phyloP scores from a whole-genome alignment of 208 protist genomes.

The Porcisia hertigi region DNA sequence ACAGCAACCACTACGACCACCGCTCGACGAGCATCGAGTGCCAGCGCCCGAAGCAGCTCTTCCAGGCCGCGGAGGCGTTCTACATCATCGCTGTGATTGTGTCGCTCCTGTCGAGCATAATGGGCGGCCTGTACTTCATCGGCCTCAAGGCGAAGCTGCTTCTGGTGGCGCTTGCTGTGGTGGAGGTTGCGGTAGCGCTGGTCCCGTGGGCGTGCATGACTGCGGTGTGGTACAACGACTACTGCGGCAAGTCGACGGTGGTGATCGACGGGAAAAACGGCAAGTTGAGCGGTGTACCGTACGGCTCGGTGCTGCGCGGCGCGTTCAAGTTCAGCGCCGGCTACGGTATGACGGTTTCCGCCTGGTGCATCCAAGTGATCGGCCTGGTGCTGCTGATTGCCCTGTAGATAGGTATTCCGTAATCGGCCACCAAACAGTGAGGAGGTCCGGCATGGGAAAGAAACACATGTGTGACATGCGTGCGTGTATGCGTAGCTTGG shows the following conservation, averaged over 20 bases:
- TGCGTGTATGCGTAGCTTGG: background rate
- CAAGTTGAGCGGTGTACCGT: slow-evolving; percentile 31
- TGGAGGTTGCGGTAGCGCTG: slow-evolving; percentile 31
- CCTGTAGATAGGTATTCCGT: background rate
- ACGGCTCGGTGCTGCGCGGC: slow-evolving; percentile 26
- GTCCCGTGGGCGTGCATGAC: slow-evolving; percentile 66
- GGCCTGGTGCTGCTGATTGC: slow-evolving; percentile 33
- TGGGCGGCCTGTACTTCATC: slow-evolving; percentile 34
- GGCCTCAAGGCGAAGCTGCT: slow-evolving; percentile 28
- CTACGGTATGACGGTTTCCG: slow-evolving; percentile 41
- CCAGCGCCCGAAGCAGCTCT: slow-evolving; percentile 34
- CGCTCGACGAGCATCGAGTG: slow-evolving; percentile 18
- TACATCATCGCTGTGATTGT: slow-evolving; percentile 62
- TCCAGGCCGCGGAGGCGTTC: slow-evolving; percentile 56
- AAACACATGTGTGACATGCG: background rate
- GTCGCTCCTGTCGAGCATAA: slow-evolving; percentile 29
- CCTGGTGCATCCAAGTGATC: slow-evolving; percentile 47
- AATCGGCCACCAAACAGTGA: background rate
- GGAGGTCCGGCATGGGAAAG: background rate
- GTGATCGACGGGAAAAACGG: slow-evolving; percentile 9
- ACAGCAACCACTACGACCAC: slow-evolving; percentile 25
- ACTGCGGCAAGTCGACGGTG: slow-evolving; percentile 26
- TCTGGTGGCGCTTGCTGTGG: slow-evolving; percentile 29
- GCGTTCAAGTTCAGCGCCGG: slow-evolving; percentile 46
- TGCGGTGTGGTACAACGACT: slow-evolving; percentile 36